These are phyloP conservation scores for Calocybe indica DNA, from an alignment of 768 basidiomycete species.

Conservation along the genomic window DNA sequence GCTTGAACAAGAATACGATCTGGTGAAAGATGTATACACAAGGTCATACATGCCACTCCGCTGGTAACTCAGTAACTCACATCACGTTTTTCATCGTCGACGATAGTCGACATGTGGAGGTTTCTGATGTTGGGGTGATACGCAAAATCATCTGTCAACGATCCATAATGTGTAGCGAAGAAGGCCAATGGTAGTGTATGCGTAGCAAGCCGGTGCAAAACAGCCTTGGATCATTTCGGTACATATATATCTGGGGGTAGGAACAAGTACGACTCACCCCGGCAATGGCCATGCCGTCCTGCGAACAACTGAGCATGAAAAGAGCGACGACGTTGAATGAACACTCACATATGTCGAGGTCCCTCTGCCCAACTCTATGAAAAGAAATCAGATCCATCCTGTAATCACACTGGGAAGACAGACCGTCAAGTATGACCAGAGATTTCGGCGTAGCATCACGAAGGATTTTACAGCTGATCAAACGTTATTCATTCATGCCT, in stretches of 20 bases:
- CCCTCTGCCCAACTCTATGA: slow-evolving; percentile 83
- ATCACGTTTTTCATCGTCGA: slow-evolving; percentile 89
- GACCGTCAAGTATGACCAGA: slow-evolving; percentile 91
- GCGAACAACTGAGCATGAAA: slow-evolving; percentile 3
- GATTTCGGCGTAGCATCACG: slow-evolving; percentile 92
- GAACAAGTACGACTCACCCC: slow-evolving; percentile 40
- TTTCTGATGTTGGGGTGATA: slow-evolving; percentile 90
- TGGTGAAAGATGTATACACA: slow-evolving; percentile 20
- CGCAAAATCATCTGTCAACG: slow-evolving; percentile 88
- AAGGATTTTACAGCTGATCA: slow-evolving; percentile 79
- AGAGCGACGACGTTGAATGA: background rate
- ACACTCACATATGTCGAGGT: slow-evolving; percentile 81
- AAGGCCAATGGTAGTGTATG: slow-evolving; percentile 88
- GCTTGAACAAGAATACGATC: slow-evolving; percentile 94
- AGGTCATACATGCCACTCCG: background rate
- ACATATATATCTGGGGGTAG: background rate
- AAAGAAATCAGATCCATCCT: slow-evolving; percentile 8
- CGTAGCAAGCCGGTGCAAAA: slow-evolving; percentile 90
- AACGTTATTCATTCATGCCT: background rate
- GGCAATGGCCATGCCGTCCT: slow-evolving; percentile 99
- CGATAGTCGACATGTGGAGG: slow-evolving; percentile 94
- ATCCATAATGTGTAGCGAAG: slow-evolving; percentile 98
- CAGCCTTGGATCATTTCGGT: slow-evolving; percentile 46
- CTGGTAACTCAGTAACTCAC: slow-evolving; percentile 30
- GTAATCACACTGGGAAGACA: slow-evolving; percentile 13